These are phyloP conservation scores for Pythium angustatum DNA, from an alignment of 352 stramenopile species.

Conservation along the genomic window DNA sequence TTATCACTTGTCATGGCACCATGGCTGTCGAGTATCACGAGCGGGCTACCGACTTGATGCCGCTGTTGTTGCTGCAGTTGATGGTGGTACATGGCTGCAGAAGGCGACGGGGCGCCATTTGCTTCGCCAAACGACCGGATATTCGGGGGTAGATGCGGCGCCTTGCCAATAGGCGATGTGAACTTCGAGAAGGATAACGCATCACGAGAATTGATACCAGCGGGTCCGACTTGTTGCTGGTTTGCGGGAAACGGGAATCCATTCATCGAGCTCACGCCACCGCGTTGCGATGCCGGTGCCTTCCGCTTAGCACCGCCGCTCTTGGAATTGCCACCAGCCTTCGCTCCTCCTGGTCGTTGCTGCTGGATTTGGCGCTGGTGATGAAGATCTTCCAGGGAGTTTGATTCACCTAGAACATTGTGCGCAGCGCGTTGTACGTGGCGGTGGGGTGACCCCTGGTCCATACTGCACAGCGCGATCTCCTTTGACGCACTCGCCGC, in stretches of 20 bases:
- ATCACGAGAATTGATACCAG: conserved; percentile 18
- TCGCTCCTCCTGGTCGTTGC: not conserved
- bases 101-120: conserved; percentile 1
- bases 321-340: conserved; percentile 34
- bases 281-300: not conserved
- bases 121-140: conserved; percentile 27
- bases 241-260: conserved; percentile 18
- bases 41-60: conserved; percentile 27
- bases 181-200: conserved; percentile 45
- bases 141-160: conserved; percentile 40
- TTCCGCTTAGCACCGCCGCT: conserved; percentile 20
- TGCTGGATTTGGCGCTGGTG: conserved; percentile 10
- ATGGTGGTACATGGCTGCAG: conserved; percentile 24
- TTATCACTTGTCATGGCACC: conserved; percentile 12
- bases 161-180: conserved; percentile 47
- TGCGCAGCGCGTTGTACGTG: not conserved
- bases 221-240: conserved; percentile 9
- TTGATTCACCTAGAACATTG: not conserved
- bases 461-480: conserved; percentile 56
- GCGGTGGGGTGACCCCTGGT: conserved; percentile 16
- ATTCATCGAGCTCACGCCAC: conserved; percentile 12
- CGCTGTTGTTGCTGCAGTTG: conserved; percentile 15
- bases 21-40: conserved; percentile 49
- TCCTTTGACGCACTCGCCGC: conserved; percentile 54
- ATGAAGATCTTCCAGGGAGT: conserved; percentile 32